Evolutionary conservation across 768 basidiomycete species (phyloP), one percentile per base, ranked within the genome.

Genomic region (Podaxis sp.): DNA sequence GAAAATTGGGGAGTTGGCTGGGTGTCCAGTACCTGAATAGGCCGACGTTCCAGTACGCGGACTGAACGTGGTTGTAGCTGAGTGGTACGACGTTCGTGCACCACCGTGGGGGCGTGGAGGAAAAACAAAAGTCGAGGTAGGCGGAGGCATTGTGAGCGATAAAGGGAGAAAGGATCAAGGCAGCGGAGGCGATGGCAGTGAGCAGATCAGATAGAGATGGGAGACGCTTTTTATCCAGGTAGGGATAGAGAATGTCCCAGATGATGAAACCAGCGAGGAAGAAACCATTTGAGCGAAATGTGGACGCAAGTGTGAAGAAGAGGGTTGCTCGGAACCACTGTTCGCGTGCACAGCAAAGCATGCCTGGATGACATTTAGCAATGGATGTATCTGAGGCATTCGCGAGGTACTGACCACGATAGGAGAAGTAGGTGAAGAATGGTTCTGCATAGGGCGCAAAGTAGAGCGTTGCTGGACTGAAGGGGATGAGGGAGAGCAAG

Each of bases 1-100:
- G 65, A 70, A 98, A 91, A 74, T 98, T 97, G 51, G 97, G 97
- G 2, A 94, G 67, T 73, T 99, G 96, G 33, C 82, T 75, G 24
- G 77, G 64, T 0, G 88, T 88, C 93, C 93, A 99, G 74, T 98
- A 98, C 2, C 80, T 84, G 64, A 99, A 73, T 66, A 96, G 85
- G 15, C 96, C 94, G 49, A 82, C 77, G 70, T 90, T 80, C 97
- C 96, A 99, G 73, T 98, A 98, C 57, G 82, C 79, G 4, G 75
- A 75, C 71, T 99, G 96, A 2, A 91, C 90, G 69, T 93, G 84
- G 9, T 84, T 76, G 73, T 98, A 99, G 59, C 93, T 86, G 13
- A 85, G 84, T 0, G 94, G 94, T 4, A 86, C 69, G 24, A 70
- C 43, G 0, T 71, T 63, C 2, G 71, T 57, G 73, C 96, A 98